phyloP scores from a whole-genome alignment of 768 basidiomycete genomes.

The Pleurotus giganteus region DNA sequence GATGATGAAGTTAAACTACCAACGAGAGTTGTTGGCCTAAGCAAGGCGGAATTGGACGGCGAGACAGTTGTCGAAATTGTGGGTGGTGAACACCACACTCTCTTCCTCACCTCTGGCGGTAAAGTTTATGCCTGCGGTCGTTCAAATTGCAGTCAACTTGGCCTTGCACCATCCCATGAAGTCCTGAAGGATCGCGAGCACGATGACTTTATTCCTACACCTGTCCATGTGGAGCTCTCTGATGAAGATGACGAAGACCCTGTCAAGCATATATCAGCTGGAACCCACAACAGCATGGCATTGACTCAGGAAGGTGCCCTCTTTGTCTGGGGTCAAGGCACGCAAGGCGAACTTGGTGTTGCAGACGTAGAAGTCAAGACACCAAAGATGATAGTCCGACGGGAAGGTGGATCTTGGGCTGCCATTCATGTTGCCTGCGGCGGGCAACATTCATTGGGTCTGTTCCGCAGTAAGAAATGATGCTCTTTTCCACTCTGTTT shows the following conservation, averaged over 20 bases:
- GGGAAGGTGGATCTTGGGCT: slow-evolving; percentile 69
- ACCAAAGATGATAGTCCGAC: slow-evolving; percentile 66
- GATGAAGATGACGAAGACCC: slow-evolving; percentile 51
- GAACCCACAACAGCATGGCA: slow-evolving; percentile 71
- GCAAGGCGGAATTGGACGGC: slow-evolving; percentile 57
- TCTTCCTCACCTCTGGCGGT: slow-evolving; percentile 84
- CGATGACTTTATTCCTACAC: slow-evolving; percentile 62
- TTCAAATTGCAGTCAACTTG: slow-evolving; percentile 81
- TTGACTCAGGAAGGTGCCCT: slow-evolving; percentile 65
- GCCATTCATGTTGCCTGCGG: slow-evolving; percentile 69
- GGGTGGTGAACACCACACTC: slow-evolving; percentile 85
- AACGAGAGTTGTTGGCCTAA: slow-evolving; percentile 59
- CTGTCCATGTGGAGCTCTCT: slow-evolving; percentile 65
- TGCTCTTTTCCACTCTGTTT: background rate
- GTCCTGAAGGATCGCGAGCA: slow-evolving; percentile 55
- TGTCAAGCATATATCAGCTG: slow-evolving; percentile 63
- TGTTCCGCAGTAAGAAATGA: slow-evolving; percentile 59
- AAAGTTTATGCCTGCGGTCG: slow-evolving; percentile 87
- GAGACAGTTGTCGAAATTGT: slow-evolving; percentile 68
- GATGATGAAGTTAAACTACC: slow-evolving; percentile 61
- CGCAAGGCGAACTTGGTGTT: slow-evolving; percentile 72
- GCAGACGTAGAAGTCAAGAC: slow-evolving; percentile 60
- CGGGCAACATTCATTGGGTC: slow-evolving; percentile 74
- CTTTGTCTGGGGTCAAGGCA: slow-evolving; percentile 78
- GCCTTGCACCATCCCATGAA: slow-evolving; percentile 67